phyloP scores from a whole-genome alignment of 352 stramenopile genomes.

The Phytophthora pistaciae region DNA sequence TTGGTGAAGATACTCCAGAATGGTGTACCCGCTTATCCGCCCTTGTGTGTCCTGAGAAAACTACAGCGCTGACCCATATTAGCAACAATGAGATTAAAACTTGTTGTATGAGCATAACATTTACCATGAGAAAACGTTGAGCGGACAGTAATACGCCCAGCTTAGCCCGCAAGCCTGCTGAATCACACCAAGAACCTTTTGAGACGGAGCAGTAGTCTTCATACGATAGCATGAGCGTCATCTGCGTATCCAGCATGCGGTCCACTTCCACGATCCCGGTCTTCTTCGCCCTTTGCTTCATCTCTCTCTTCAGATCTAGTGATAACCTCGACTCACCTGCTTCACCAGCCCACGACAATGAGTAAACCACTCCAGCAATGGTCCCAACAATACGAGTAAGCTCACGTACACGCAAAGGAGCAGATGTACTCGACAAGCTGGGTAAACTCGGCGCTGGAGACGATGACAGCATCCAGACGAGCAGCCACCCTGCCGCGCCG shows the following conservation, averaged over 20 bases:
- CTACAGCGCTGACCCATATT: constrained; percentile 24
- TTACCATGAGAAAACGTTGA: constrained; percentile 58
- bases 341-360: background rate
- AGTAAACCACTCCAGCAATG: background rate
- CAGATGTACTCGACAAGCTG: constrained; percentile 25
- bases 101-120: too few species aligned
- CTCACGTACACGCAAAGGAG: constrained; percentile 25
- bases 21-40: constrained; percentile 47
- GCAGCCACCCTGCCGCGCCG: constrained; percentile 17
- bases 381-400: background rate
- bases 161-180: constrained; percentile 14
- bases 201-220: constrained; percentile 43
- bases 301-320: constrained; percentile 19
- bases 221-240: constrained; percentile 52
- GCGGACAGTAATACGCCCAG: constrained; percentile 41
- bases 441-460: constrained; percentile 26
- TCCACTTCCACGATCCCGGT: constrained; percentile 49
- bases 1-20: constrained; percentile 60
- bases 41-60: constrained; percentile 44
- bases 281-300: constrained; percentile 19
- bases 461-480: constrained; percentile 27
- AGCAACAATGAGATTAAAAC: background rate
- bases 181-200: constrained; percentile 19
- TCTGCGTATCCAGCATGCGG: constrained; percentile 40
- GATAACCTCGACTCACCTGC: constrained; percentile 7